Evolutionary conservation across 495 filamentous ascomycete genomes (phyloP).

Genomic region (Paragyromitra xinjiangensis): DNA sequence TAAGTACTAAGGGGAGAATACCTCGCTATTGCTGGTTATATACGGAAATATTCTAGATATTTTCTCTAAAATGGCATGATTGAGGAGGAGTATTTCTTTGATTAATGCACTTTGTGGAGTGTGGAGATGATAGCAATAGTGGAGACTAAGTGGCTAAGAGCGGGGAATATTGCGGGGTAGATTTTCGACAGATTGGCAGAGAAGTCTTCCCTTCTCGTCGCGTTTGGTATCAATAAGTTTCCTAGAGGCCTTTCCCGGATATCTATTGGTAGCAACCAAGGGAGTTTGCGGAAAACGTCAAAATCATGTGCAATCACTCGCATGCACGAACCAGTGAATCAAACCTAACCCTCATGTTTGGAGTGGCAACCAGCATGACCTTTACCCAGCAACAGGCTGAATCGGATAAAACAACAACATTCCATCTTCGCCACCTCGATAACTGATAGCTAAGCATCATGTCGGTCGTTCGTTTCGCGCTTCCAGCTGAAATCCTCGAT

Average conservation of each 20-base stretch:
- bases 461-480: not conserved
- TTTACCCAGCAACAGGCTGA: too few species aligned
- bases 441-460: not conserved
- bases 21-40: too few species aligned
- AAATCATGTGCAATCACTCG: not conserved
- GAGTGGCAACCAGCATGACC: too few species aligned
- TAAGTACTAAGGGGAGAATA: too few species aligned
- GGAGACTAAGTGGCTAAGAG: not conserved
- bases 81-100: slow-evolving; percentile 9
- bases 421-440: not conserved
- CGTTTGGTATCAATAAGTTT: not conserved
- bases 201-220: not conserved
- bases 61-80: slow-evolving; percentile 11
- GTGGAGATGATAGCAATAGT: not conserved
- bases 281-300: not conserved
- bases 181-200: not conserved
- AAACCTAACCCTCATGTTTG: not conserved
- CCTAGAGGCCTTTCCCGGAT: not conserved
- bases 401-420: not conserved
- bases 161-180: not conserved
- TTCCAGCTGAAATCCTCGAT: not conserved
- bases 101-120: not conserved
- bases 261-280: not conserved
- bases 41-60: not conserved
- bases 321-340: not conserved